Percentiles rank a stretch among this genome's conserved stretches.
Conservation (phyloP, 2,329 filamentous ascomycete genomes). For the Sordariomycetes sp. region DNA sequence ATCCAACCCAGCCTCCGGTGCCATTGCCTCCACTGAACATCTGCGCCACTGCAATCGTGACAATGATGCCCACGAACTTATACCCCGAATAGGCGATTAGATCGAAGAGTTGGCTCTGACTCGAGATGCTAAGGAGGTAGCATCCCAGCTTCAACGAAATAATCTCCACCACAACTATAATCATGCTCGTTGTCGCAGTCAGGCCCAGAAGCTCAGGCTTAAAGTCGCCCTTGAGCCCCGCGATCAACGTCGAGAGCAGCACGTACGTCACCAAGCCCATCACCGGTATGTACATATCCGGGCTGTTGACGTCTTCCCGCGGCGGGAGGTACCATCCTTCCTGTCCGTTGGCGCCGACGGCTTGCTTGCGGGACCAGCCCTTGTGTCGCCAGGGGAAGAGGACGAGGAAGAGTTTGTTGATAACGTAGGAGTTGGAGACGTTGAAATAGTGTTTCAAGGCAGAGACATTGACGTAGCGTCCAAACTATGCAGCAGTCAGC, state of each 20-base stretch:
- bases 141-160: conserved; percentile 84
- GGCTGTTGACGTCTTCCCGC: conserved; percentile 91
- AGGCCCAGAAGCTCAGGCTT: conserved; percentile 88
- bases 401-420: conserved; percentile 86
- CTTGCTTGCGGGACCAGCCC: conserved; percentile 90
- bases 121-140: conserved; percentile 88
- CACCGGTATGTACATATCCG: conserved; percentile 98
- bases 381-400: conserved; percentile 97
- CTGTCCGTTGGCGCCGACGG: conserved; percentile 58
- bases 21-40: conserved; percentile 69
- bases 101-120: conserved; percentile 87
- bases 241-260: conserved; percentile 81
- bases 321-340: conserved; percentile 80
- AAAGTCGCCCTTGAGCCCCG: conserved; percentile 83
- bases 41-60: conserved; percentile 73
- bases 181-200: conserved; percentile 75
- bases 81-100: conserved; percentile 95
- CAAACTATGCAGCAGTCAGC: conserved; percentile 28
- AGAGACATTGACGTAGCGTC: conserved; percentile 78
- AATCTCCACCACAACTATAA: conserved; percentile 81
- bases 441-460: conserved; percentile 99
- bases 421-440: conserved; percentile 93
- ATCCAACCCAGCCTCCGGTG: conserved; percentile 81
- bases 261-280: conserved; percentile 99
- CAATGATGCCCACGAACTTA: conserved; percentile 96